Evolutionary conservation across 257 asterid genomes (phyloP), one percentile per base, ranked within the genome.

Genomic region (Petrea volubilis): DNA sequence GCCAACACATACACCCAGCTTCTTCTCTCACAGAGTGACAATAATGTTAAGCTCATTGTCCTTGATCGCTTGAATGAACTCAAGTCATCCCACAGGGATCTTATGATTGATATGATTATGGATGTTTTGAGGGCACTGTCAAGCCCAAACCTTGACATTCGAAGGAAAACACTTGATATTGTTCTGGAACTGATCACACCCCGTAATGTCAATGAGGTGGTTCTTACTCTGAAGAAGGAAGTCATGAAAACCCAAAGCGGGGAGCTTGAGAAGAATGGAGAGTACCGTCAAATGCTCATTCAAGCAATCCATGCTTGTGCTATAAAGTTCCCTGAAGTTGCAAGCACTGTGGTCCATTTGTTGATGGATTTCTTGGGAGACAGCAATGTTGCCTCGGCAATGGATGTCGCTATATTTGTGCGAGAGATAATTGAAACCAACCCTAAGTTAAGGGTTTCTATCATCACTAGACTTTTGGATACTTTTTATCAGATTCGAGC

Each of bases 311-410:
- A 93, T 88, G 86, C 91, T 12, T 93, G 98, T 80, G 98, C 98
- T 2, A 85, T 93, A 64, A 93, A 90, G 79, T 93, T 93, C 85
- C 97, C 98, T 21, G 98, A 90, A 75, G 98, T 93, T 20, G 98
- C 98, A 65, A 93, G 95, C 82, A 93, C 98, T 2, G 98, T 93
- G 68, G 98, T 93, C 55, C 98, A 93, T 73, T 74, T 93, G 65
- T 80, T 93, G 87, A 93, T 93, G 98, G 98, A 93, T 82, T 93
- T 93, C 90, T 79, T 93, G 87, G 98, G 98, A 66, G 98, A 93
- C 81, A 93, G 77, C 89, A 93, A 90, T 68, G 87, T 90, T 9
- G 96, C 96, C 59, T 93, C 98, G 49, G 97, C 98, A 0, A 77
- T 93, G 89, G 97, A 93, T 61, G 98, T 93, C 63, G 90, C 74